Evolutionary conservation across 345 rosid species (phyloP).

Genomic region (Bruguiera sexangula): DNA sequence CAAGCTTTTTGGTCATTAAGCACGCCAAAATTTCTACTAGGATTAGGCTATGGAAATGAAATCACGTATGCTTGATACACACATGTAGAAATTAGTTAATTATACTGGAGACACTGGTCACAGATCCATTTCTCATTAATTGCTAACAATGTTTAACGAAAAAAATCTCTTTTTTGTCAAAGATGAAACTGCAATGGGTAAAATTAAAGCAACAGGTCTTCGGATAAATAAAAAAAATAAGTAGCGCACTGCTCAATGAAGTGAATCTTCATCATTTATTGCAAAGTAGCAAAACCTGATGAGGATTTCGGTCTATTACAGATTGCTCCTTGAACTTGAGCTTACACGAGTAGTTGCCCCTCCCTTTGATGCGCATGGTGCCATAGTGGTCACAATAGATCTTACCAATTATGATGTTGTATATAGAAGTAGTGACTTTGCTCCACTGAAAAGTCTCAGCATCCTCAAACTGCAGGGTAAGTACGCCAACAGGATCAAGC

Average conservation of each 20-base stretch:
- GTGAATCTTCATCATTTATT: slow-evolving; percentile 6
- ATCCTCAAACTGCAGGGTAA: slow-evolving; percentile 83
- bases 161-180: not conserved
- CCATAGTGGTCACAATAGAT: slow-evolving; percentile 97
- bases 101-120: too few relatives aligned
- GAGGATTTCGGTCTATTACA: slow-evolving; percentile 94
- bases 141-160: too few relatives aligned
- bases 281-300: slow-evolving; percentile 54
- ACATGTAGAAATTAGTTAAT: too few relatives aligned
- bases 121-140: too few relatives aligned
- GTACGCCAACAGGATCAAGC: slow-evolving; percentile 94
- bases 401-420: slow-evolving; percentile 94
- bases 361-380: slow-evolving; percentile 90
- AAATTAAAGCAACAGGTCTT: not conserved
- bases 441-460: slow-evolving; percentile 94
- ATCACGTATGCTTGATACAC: too few relatives aligned
- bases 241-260: not conserved
- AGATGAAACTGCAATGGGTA: not conserved
- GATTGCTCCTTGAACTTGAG: slow-evolving; percentile 99
- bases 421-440: slow-evolving; percentile 97
- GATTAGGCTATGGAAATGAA: too few relatives aligned
- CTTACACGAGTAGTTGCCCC: slow-evolving; percentile 80
- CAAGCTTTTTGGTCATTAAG: too few relatives aligned
- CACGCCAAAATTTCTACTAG: too few relatives aligned
- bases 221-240: not conserved